phyloP scores from a whole-genome alignment of 352 stramenopile species.

The Peronospora destructor region DNA sequence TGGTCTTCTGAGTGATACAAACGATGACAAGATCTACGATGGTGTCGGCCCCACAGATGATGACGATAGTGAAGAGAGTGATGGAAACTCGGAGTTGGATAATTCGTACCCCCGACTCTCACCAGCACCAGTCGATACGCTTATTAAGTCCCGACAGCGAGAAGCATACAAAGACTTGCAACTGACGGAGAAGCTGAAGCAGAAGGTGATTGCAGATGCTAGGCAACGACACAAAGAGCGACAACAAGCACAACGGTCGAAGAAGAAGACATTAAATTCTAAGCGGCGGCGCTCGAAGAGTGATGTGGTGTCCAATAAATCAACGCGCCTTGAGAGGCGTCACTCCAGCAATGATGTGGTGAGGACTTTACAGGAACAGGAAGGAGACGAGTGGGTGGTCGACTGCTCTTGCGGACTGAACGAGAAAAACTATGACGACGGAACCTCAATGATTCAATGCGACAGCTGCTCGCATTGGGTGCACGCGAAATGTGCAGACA shows the following conservation, averaged over 20 bases:
- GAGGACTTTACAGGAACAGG: slow-evolving; percentile 6
- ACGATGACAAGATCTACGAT: slow-evolving; percentile 41
- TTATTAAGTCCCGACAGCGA: slow-evolving; percentile 48
- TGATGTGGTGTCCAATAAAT: slow-evolving; percentile 19
- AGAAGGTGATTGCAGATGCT: slow-evolving; percentile 33
- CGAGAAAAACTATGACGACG: slow-evolving; percentile 56
- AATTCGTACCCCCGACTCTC: slow-evolving; percentile 56
- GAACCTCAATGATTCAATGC: slow-evolving; percentile 58
- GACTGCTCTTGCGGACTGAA: slow-evolving; percentile 46
- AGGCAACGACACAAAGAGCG: slow-evolving; percentile 34
- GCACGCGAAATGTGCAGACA: slow-evolving; percentile 50
- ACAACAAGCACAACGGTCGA: slow-evolving; percentile 26
- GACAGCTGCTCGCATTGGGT: slow-evolving; percentile 51
- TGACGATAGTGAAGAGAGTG: slow-evolving; percentile 39
- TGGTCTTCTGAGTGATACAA: slow-evolving; percentile 40
- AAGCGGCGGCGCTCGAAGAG: slow-evolving; percentile 26
- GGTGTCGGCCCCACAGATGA: slow-evolving; percentile 30
- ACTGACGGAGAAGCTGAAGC: slow-evolving; percentile 33
- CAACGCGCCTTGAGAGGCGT: slow-evolving; percentile 6
- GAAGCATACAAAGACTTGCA: slow-evolving; percentile 51
- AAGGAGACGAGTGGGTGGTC: slow-evolving; percentile 47
- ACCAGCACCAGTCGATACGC: slow-evolving; percentile 43
- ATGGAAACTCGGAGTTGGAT: slow-evolving; percentile 52
- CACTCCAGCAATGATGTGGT: slow-evolving; percentile 8
- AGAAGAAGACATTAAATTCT: slow-evolving; percentile 23